A percentile compares a stretch with the other conserved stretches of the same genome.
These are phyloP conservation scores for Alternaria alternata DNA, from an alignment of 2,329 filamentous ascomycete genomes.

Conservation along the genomic window DNA sequence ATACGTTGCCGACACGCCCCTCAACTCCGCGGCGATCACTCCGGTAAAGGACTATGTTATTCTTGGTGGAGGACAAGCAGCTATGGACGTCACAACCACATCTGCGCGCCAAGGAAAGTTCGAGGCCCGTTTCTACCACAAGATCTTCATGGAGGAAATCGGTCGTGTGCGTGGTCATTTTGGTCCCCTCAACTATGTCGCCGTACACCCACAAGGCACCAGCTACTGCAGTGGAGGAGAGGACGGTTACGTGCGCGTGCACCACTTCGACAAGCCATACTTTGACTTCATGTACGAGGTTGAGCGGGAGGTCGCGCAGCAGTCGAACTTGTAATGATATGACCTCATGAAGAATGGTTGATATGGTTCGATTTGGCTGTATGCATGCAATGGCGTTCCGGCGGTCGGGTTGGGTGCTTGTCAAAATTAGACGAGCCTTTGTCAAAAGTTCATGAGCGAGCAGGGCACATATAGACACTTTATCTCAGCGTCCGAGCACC, in stretches of 20 bases:
- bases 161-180: conserved; percentile 97
- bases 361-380: conserved; percentile 28
- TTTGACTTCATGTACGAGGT: conserved; percentile 99
- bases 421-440: conserved; percentile 17
- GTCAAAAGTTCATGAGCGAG: conserved; percentile 23
- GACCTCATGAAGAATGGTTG: conserved; percentile 28
- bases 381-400: conserved; percentile 52
- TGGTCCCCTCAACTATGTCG: conserved; percentile 94
- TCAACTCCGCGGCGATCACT: conserved; percentile 95
- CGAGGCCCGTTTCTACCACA: conserved; percentile 99
- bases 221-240: conserved; percentile 96
- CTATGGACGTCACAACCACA: conserved; percentile 98
- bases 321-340: conserved; percentile 48
- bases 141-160: conserved; percentile 98
- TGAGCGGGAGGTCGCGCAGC: conserved; percentile 73
- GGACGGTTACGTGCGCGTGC: conserved; percentile 97
- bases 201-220: conserved; percentile 88
- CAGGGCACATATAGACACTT: conserved; percentile 9
- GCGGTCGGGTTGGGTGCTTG: conserved; percentile 28
- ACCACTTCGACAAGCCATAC: conserved; percentile 98
- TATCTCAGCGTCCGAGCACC: conserved; percentile 8
- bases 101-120: conserved; percentile 96
- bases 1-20: conserved; percentile 88
- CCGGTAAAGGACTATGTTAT: conserved; percentile 98
- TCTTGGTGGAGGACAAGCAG: conserved; percentile 95